phyloP scores from a whole-genome alignment of 2,329 filamentous ascomycete genomes.

The Decorospora gaudefroyi region DNA sequence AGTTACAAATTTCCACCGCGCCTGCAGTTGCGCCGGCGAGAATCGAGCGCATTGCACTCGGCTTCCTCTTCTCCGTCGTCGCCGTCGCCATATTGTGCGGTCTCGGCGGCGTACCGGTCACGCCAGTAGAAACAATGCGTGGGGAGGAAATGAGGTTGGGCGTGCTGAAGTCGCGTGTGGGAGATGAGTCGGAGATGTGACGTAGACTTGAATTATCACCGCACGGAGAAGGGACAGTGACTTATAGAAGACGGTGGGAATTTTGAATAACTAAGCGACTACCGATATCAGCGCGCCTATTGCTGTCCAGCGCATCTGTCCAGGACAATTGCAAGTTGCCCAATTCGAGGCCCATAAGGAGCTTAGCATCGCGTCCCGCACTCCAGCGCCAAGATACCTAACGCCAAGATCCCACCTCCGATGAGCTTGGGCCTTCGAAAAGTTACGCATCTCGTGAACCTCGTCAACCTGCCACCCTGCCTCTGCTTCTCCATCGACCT shows the following conservation, averaged over 20 bases:
- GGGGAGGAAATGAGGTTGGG: background rate
- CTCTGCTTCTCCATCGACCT: too few species aligned
- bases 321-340: background rate
- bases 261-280: too few species aligned
- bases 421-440: conserved; percentile 28
- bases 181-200: conserved; percentile 18
- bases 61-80: conserved; percentile 52
- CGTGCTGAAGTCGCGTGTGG: conserved; percentile 13
- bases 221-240: background rate
- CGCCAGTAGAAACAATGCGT: background rate
- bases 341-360: conserved; percentile 2
- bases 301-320: background rate
- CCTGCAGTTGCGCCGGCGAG: conserved; percentile 92
- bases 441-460: conserved; percentile 22
- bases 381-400: conserved; percentile 16
- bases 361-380: conserved; percentile 13
- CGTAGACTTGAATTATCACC: conserved; percentile 5
- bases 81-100: conserved; percentile 32
- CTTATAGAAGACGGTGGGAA: too few species aligned
- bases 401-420: conserved; percentile 26
- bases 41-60: conserved; percentile 84
- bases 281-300: background rate
- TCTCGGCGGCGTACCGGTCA: background rate
- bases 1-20: conserved; percentile 85
- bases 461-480: conserved; percentile 11